A percentile compares a stretch with the other conserved stretches of the same genome.
Conservation (phyloP, 345 rosid genomes). For the Toxicodendron radicans region DNA sequence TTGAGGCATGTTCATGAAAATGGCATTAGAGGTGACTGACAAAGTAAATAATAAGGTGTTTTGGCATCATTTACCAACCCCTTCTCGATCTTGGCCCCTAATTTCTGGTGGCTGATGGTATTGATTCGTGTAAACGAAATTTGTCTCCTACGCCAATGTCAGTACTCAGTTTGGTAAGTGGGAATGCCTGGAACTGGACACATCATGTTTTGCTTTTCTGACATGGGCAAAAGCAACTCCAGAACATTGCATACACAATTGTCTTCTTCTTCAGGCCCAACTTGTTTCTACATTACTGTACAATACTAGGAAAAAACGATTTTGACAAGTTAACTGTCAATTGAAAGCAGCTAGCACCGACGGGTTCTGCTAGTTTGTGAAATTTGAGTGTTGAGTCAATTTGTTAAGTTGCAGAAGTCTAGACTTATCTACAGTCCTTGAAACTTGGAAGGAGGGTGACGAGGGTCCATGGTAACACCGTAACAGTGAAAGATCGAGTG, state of each 20-base stretch:
- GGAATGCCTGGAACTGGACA: background rate
- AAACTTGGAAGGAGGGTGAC: background rate
- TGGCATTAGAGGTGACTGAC: background rate
- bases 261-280: background rate
- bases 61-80: constrained; percentile 43
- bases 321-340: background rate
- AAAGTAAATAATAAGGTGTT: background rate
- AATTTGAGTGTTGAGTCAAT: too few species aligned
- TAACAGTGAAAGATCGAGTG: background rate
- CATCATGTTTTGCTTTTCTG: background rate
- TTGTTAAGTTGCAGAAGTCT: too few species aligned
- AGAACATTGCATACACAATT: background rate
- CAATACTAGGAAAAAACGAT: background rate
- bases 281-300: background rate
- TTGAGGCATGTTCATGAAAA: background rate
- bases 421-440: background rate
- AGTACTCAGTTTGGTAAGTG: background rate
- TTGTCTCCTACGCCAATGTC: background rate
- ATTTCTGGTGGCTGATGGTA: constrained; percentile 30
- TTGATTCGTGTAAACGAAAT: background rate
- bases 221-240: background rate
- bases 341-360: too few species aligned
- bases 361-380: too few species aligned
- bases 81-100: constrained; percentile 27
- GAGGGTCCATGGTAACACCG: background rate